Percentiles rank a stretch among this genome's conserved stretches.
phyloP scores from a whole-genome alignment of 2,329 filamentous ascomycete genomes.

The Pseudocercospora macadamiae region DNA sequence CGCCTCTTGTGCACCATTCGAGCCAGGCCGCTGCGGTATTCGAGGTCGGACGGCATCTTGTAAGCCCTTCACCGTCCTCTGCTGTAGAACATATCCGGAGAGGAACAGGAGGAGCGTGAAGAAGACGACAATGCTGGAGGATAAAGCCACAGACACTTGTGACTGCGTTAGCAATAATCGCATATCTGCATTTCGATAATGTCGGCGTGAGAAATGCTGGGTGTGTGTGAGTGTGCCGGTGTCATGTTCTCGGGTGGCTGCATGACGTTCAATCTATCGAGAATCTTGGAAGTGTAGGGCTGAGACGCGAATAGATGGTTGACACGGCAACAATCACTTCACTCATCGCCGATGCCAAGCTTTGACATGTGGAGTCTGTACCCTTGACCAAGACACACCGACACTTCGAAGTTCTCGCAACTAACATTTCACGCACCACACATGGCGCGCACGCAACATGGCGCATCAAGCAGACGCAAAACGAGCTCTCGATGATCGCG shows the following conservation, averaged over 20 bases:
- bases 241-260: constrained; percentile 13
- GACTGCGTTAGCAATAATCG: constrained; percentile 55
- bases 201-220: constrained; percentile 18
- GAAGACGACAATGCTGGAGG: constrained; percentile 66
- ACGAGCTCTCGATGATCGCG: constrained; percentile 83
- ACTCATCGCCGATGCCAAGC: constrained; percentile 5
- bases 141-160: constrained; percentile 71
- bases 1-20: constrained; percentile 13
- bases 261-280: constrained; percentile 5
- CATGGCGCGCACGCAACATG: constrained; percentile 38
- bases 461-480: constrained; percentile 75
- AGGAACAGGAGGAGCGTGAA: constrained; percentile 85
- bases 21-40: constrained; percentile 46
- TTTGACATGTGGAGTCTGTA: background rate
- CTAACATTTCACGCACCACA: background rate
- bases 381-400: background rate
- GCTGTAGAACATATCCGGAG: constrained; percentile 84
- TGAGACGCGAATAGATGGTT: background rate
- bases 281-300: constrained; percentile 1
- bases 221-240: constrained; percentile 3
- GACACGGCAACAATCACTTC: constrained; percentile 11
- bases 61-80: constrained; percentile 78
- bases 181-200: constrained; percentile 22
- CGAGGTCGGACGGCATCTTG: constrained; percentile 69
- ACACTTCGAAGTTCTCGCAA: background rate